Percentiles rank a stretch among this genome's conserved stretches.
Evolutionary conservation across 2,329 filamentous ascomycete genomes (phyloP).

Genomic region (Colletotrichum navitas): DNA sequence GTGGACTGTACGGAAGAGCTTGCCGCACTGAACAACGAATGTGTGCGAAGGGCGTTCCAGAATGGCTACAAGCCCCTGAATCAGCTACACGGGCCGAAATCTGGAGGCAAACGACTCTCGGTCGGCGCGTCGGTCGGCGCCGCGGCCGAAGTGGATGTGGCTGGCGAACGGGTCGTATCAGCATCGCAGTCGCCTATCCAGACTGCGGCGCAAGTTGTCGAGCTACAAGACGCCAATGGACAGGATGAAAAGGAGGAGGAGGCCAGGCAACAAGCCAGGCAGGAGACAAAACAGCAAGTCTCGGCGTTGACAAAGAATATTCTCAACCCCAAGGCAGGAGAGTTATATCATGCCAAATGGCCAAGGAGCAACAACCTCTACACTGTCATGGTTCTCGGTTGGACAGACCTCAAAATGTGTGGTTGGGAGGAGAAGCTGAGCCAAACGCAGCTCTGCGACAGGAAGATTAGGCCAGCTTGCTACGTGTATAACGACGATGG

Average conservation of each 20-base stretch:
- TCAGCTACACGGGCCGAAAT: conserved; percentile 37
- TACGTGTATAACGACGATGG: conserved; percentile 37
- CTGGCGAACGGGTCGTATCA: not conserved
- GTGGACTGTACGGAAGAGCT: conserved; percentile 39
- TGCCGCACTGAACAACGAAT: conserved; percentile 39
- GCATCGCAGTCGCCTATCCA: not conserved
- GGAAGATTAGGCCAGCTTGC: conserved; percentile 33
- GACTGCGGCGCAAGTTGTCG: not conserved
- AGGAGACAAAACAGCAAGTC: conserved; percentile 11
- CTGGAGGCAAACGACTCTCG: conserved; percentile 36
- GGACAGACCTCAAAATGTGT: conserved; percentile 37
- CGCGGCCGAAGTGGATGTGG: not conserved
- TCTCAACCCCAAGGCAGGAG: conserved; percentile 38
- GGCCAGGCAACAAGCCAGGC: not conserved
- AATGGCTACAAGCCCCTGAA: conserved; percentile 42
- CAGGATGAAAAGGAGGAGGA: conserved; percentile 2
- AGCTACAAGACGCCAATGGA: not conserved
- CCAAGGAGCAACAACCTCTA: conserved; percentile 36
- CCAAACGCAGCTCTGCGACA: conserved; percentile 24
- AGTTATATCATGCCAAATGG: conserved; percentile 42
- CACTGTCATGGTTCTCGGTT: conserved; percentile 42
- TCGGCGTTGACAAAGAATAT: conserved; percentile 12
- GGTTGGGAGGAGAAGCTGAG: conserved; percentile 34
- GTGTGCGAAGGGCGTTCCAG: conserved; percentile 38
- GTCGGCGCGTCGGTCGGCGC: not conserved